A percentile compares a stretch with the other conserved stretches of the same genome.
Evolutionary conservation across 768 basidiomycete genomes (phyloP).

Genomic region (Pilatotrama ljubarskyi): DNA sequence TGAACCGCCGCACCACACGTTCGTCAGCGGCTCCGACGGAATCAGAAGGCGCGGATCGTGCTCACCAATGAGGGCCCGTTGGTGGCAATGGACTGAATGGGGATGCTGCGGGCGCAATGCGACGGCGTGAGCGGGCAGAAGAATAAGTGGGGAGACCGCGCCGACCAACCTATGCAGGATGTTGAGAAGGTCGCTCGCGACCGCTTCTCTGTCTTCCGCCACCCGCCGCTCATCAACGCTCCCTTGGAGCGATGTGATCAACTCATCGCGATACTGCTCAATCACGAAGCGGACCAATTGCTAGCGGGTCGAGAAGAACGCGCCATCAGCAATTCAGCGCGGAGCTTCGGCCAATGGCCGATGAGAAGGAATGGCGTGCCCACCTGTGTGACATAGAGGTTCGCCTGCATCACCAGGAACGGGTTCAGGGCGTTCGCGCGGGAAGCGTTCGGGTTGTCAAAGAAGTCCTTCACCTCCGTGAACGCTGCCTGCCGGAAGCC

Average conservation of each 20-base stretch:
- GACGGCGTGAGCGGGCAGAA: conserved; percentile 5
- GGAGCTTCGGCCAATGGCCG: background rate
- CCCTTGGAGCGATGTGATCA: conserved; percentile 67
- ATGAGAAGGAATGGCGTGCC: conserved; percentile 21
- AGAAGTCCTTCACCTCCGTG: conserved; percentile 87
- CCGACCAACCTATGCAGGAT: conserved; percentile 71
- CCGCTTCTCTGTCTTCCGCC: conserved; percentile 76
- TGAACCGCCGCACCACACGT: conserved; percentile 17
- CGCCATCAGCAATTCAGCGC: conserved; percentile 10
- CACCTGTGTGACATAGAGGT: conserved; percentile 91
- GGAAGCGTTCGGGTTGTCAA: conserved; percentile 87
- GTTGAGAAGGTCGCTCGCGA: conserved; percentile 83
- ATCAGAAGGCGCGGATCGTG: conserved; percentile 3
- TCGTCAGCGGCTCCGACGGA: conserved; percentile 3
- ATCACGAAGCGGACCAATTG: conserved; percentile 93
- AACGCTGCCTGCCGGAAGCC: conserved; percentile 83
- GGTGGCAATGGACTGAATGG: conserved; percentile 89
- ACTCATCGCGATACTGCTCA: conserved; percentile 89
- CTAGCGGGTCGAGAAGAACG: conserved; percentile 37
- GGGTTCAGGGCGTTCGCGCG: conserved; percentile 85
- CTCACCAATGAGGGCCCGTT: conserved; percentile 78
- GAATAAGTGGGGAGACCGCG: background rate
- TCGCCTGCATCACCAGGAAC: conserved; percentile 90
- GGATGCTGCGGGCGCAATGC: conserved; percentile 55
- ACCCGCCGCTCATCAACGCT: conserved; percentile 62